Evolutionary conservation across 805 yeast genomes (phyloP), one percentile per base, ranked within the genome.

Genomic region (Cyberlindnera sargentensis): DNA sequence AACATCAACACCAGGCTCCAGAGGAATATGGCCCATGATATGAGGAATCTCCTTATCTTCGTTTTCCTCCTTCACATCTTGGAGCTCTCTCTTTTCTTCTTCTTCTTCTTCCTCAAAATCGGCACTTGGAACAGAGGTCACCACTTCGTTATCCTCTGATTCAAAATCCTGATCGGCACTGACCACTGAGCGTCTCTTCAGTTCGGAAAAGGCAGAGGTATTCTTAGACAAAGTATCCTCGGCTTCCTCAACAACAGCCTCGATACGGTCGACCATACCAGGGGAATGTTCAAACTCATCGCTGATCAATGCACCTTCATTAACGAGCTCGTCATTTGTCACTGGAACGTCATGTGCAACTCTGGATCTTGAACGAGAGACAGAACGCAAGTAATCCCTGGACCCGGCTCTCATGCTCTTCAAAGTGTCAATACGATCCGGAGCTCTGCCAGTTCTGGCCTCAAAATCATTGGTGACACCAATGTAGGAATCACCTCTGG

Each of bases 401-500:
- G 60, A 56, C 1, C 53, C 50, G 8, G 62, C 66, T 4, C 63
- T 56, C 33, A 64, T 66, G 15, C 58, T 62, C 35, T 47, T 44
- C 3, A 48, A n/a, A 5, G 42, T 29, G 33, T 58, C 64, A 28
- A 51, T 49, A 34, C 58, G 56, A 24, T 43, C 43, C 3, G 51
- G 32, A 24, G 39, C 45, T 51, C 60, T 53, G 29, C 60, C 58
- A 3, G 51, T 41, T 46, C 58, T 49, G 23, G 37, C 70, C 38
- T 71, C 73, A 24, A 15, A 33, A 23, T 38, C 39, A 5, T 45
- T 42, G 39, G 71, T 67, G 8, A 79, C 76, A 53, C 75, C 73
- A 53, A 81, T 84, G 57, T 83, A 83, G 1, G 89, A 79, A 49
- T 82, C 90, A 32, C 91, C 93, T 47, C 84, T 70, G 3, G 91